Percentiles rank a stretch among this genome's conserved stretches.
phyloP scores from a whole-genome alignment of 257 asterid species.

The Handroanthus guayacan region DNA sequence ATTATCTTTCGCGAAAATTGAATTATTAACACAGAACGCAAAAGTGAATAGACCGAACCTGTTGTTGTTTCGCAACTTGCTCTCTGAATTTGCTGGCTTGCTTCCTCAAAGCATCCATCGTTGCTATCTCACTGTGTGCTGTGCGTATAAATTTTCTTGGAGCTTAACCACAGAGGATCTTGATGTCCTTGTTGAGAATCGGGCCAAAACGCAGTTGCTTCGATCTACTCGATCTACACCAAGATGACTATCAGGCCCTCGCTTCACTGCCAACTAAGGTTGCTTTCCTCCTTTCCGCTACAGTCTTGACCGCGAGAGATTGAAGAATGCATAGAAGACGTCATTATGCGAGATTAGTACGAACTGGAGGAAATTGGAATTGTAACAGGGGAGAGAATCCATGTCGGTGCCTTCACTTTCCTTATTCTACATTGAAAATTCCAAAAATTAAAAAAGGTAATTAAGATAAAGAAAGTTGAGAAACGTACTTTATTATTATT shows the following conservation, averaged over 20 bases:
- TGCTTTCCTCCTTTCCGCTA: background rate
- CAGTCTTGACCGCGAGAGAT: background rate
- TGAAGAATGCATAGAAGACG: background rate
- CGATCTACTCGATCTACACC: slow-evolving; percentile 21
- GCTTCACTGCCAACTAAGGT: background rate
- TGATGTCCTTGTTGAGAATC: background rate
- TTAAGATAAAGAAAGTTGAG: too few relatives aligned
- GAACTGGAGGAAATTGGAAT: slow-evolving; percentile 36
- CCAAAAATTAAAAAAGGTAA: too few relatives aligned
- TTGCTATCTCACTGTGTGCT: slow-evolving; percentile 34
- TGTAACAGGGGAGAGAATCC: slow-evolving; percentile 5
- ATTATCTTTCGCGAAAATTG: background rate
- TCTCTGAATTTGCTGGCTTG: slow-evolving; percentile 91
- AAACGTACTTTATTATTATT: too few relatives aligned
- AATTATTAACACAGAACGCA: background rate
- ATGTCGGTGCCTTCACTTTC: background rate
- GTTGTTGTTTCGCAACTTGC: slow-evolving; percentile 98
- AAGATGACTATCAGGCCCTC: slow-evolving; percentile 27
- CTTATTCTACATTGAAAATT: too few relatives aligned
- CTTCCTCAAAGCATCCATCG: slow-evolving; percentile 93
- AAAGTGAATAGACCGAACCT: slow-evolving; percentile 51
- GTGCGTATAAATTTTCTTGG: background rate
- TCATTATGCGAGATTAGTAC: slow-evolving; percentile 14
- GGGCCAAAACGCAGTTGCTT: background rate
- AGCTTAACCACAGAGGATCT: slow-evolving; percentile 11